These are phyloP conservation scores for Flammula alnicola DNA, from an alignment of 1,284 basidiomycete genomes.

Conservation along the genomic window DNA sequence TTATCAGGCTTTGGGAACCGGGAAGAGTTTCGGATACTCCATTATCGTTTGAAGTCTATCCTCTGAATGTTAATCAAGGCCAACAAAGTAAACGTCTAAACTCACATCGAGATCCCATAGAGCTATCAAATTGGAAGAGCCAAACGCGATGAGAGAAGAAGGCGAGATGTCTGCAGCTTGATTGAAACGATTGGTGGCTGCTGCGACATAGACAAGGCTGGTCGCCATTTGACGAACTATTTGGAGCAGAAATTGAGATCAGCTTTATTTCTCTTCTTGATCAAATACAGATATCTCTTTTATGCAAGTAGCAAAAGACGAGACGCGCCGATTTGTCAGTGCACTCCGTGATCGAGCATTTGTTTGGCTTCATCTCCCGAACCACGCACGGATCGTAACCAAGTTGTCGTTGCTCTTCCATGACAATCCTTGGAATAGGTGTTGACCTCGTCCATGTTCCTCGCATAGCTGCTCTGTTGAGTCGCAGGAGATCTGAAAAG, in stretches of 20 bases:
- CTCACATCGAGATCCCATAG: conserved; percentile 72
- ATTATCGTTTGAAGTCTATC: conserved; percentile 35
- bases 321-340: conserved; percentile 10
- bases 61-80: conserved; percentile 23
- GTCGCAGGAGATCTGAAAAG: conserved; percentile 50
- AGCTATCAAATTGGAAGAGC: conserved; percentile 75
- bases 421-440: conserved; percentile 76
- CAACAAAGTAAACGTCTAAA: conserved; percentile 2
- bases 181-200: conserved; percentile 78
- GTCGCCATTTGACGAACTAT: conserved; percentile 31
- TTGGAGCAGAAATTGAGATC: no score
- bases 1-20: conserved; percentile 78
- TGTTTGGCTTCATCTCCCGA: conserved; percentile 20
- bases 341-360: conserved; percentile 17
- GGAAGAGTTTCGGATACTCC: conserved; percentile 74
- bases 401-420: conserved; percentile 25
- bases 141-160: conserved; percentile 73
- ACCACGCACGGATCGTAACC: conserved; percentile 11
- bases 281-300: background rate
- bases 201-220: conserved; percentile 69
- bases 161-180: conserved; percentile 63
- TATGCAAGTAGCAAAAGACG: background rate
- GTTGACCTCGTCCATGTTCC: conserved; percentile 77
- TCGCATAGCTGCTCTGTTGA: conserved; percentile 61
- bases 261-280: background rate